Percentiles rank a stretch among this genome's conserved stretches.
Evolutionary conservation across 2,329 filamentous ascomycete species (phyloP).

Genomic region (Cladosporium sp.): DNA sequence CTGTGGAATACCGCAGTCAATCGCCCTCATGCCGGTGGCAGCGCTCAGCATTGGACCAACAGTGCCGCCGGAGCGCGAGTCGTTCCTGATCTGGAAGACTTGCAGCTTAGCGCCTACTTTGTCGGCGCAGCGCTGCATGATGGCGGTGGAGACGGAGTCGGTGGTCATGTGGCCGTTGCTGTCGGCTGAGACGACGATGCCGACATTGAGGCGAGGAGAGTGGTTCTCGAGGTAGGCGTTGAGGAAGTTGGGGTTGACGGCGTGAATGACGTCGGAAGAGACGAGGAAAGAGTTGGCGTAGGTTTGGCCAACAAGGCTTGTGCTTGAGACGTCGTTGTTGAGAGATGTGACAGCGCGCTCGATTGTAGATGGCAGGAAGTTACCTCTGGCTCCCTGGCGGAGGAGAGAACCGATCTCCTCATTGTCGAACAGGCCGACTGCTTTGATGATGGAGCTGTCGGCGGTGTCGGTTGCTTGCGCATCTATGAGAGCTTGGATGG

Average conservation of each 20-base stretch:
- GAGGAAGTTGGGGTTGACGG: constrained; percentile 91
- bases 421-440: constrained; percentile 93
- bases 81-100: constrained; percentile 92
- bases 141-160: constrained; percentile 76
- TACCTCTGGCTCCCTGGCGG: constrained; percentile 82
- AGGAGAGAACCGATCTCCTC: constrained; percentile 92
- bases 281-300: constrained; percentile 90
- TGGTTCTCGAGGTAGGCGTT: constrained; percentile 79
- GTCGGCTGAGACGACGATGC: constrained; percentile 74
- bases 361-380: constrained; percentile 77
- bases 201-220: constrained; percentile 81
- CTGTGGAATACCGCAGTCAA: constrained; percentile 87
- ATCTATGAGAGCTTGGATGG: constrained; percentile 73
- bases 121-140: constrained; percentile 74
- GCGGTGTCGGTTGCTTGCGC: constrained; percentile 50
- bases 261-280: constrained; percentile 89
- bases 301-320: constrained; percentile 68
- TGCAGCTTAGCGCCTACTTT: constrained; percentile 69
- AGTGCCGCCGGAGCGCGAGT: constrained; percentile 82
- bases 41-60: constrained; percentile 88
- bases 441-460: constrained; percentile 67
- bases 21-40: constrained; percentile 73
- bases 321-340: constrained; percentile 40
- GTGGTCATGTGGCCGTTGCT: constrained; percentile 96
- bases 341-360: constrained; percentile 76